Conservation (phyloP, 345 rosid genomes). For the Raphanus sativus region DNA sequence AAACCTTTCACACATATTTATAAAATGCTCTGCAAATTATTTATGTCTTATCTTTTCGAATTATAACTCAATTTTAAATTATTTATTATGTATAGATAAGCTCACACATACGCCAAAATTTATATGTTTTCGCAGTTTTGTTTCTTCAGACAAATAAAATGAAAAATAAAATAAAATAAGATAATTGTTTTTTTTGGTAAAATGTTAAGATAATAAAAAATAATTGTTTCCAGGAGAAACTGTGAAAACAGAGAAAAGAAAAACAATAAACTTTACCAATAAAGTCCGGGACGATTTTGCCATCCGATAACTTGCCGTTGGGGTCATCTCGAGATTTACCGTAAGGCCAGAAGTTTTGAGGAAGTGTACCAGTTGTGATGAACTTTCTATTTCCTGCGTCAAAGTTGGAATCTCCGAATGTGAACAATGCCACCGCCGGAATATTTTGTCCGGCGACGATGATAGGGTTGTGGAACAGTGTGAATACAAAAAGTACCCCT, state of each 20-base stretch:
- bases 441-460: conserved; percentile 15
- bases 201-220: neutral
- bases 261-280: conserved; percentile 20
- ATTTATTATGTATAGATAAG: neutral
- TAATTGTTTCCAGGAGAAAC: neutral
- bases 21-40: neutral
- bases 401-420: conserved; percentile 36
- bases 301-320: conserved; percentile 33
- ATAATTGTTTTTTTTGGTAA: too few relatives aligned
- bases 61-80: neutral
- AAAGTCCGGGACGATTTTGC: conserved; percentile 38
- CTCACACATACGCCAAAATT: neutral
- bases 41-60: neutral
- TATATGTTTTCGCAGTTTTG: neutral
- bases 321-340: conserved; percentile 36
- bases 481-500: neutral
- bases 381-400: conserved; percentile 33
- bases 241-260: neutral
- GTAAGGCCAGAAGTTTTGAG: conserved; percentile 33
- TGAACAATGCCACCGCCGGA: conserved; percentile 30
- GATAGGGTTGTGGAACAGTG: neutral
- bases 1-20: neutral
- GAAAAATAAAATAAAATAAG: too few relatives aligned
- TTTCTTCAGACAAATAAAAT: too few relatives aligned
- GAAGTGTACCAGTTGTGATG: neutral